Base-by-base conservation (phyloP, 164 flowering plant genomes). In the Annona cherimola region DNA sequence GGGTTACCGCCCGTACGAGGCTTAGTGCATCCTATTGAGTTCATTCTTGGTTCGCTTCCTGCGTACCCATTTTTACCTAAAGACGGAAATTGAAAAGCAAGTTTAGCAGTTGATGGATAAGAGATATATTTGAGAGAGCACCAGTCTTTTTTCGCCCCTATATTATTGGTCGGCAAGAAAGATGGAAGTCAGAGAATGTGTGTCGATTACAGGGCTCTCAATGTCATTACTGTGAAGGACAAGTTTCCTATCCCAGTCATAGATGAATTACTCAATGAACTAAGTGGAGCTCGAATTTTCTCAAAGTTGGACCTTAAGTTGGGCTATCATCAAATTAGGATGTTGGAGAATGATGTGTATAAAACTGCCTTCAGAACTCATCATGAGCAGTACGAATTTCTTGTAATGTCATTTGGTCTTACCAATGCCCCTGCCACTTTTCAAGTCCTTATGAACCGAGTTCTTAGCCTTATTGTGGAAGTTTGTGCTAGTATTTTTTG, bases 401-500 rank as follows among this genome's bases (percentile, higher is more conserved):
- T 67, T 19, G 71, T 54, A 41, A 69, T 46, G 71, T 42, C 71
- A 5, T 69, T 69, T 54, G 71, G 71, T 9, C 35, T 69, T 5
- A 16, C 61, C 8, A 54, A 69, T 46, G 61, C 61, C 4, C 61
- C 43, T 2, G 7, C 71, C 42, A 69, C 61, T 1, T 69, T 69
- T 19, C 71, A 69, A 11, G n/a, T 54, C 1, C 3, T 43, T 4
- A 67, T 67, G 69, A 67, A 67, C n/a, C 2, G 9, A 45, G 12
- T 18, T 42, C 41, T 35, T 4, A 4, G 9, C 18, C 42, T 7
- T 54, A 18, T 39, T 69, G 5, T 12, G 42, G 35, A 26, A 26
- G 35, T 1, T 26, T 26, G 35, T 26, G 35, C 35, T 26, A 26
- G 35, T 26, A 26, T 8, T 46, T 46, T 4, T 54, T 69, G 11